Evolutionary conservation across 2,329 filamentous ascomycete species (phyloP).

Genomic region (Colletotrichum sp.): DNA sequence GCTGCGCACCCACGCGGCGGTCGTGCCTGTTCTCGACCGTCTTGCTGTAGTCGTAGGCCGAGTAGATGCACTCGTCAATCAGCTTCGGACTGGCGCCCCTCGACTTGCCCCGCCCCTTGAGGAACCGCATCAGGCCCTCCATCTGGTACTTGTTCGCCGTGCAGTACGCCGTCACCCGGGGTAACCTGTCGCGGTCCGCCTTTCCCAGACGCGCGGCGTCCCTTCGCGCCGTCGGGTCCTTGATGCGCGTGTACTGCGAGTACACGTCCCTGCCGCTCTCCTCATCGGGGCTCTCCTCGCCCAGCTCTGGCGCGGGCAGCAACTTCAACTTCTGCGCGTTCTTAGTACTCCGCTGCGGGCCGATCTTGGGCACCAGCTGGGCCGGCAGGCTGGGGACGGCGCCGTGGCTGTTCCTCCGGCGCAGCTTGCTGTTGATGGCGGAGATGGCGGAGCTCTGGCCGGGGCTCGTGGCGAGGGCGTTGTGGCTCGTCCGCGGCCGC

Average conservation of each 20-base stretch:
- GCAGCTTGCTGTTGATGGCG: conserved; percentile 84
- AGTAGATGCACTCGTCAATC: conserved; percentile 98
- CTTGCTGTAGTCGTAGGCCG: conserved; percentile 82
- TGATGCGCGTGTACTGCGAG: conserved; percentile 96
- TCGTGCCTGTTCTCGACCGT: conserved; percentile 39
- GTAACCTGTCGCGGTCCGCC: conserved; percentile 84
- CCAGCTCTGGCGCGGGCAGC: conserved; percentile 87
- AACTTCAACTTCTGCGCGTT: conserved; percentile 97
- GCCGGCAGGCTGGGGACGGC: conserved; percentile 39
- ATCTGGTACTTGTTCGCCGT: conserved; percentile 91
- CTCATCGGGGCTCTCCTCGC: conserved; percentile 78
- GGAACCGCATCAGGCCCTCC: conserved; percentile 85
- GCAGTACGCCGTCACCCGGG: conserved; percentile 94
- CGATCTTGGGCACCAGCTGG: conserved; percentile 70
- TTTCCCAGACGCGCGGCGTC: conserved; percentile 94
- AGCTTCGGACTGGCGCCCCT: conserved; percentile 85
- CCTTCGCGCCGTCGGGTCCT: conserved; percentile 89
- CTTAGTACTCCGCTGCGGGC: conserved; percentile 92
- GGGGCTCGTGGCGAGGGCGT: conserved; percentile 35
- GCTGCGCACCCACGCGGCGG: conserved; percentile 24
- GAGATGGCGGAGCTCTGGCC: conserved; percentile 62
- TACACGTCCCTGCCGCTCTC: conserved; percentile 96
- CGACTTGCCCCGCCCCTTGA: conserved; percentile 82
- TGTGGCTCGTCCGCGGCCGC: conserved; percentile 31
- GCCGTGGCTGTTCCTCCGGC: conserved; percentile 83